These are phyloP conservation scores for Zopfia rhizophila DNA, from an alignment of 2,329 filamentous ascomycete genomes.

Conservation along the genomic window DNA sequence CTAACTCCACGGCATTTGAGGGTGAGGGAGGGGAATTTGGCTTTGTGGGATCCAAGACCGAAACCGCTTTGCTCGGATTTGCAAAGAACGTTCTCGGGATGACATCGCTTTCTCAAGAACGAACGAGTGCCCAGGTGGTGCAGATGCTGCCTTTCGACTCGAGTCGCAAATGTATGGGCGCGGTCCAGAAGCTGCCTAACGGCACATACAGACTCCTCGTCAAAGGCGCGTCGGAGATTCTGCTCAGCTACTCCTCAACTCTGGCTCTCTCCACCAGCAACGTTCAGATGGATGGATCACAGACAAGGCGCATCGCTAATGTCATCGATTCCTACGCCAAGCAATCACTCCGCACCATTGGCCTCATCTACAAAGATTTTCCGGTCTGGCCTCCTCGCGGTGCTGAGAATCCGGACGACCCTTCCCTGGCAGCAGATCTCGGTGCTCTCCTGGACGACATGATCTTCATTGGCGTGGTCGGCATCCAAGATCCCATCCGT, in stretches of 20 bases:
- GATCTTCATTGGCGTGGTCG: conserved; percentile 74
- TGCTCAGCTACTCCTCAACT: conserved; percentile 56
- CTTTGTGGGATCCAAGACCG: conserved; percentile 67
- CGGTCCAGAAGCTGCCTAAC: conserved; percentile 60
- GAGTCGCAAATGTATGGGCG: conserved; percentile 65
- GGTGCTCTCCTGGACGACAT: conserved; percentile 75
- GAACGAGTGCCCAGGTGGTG: conserved; percentile 58
- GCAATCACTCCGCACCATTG: conserved; percentile 55
- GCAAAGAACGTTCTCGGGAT: conserved; percentile 63
- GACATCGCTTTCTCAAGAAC: conserved; percentile 58
- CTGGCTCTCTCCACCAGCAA: conserved; percentile 17
- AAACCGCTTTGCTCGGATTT: conserved; percentile 63
- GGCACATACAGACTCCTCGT: conserved; percentile 62
- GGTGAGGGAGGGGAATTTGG: conserved; percentile 55
- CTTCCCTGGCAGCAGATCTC: conserved; percentile 61
- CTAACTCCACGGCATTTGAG: conserved; percentile 65
- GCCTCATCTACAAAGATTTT: conserved; percentile 53
- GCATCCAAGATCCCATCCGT: conserved; percentile 81
- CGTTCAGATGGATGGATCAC: conserved; percentile 22
- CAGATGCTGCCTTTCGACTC: conserved; percentile 67
- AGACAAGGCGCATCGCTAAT: conserved; percentile 29
- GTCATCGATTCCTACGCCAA: conserved; percentile 51
- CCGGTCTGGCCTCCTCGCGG: conserved; percentile 49
- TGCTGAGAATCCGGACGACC: conserved; percentile 25
- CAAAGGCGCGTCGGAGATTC: conserved; percentile 68